Evolutionary conservation across 2,329 filamentous ascomycete species (phyloP).

Genomic region (Botrytis pseudocinerea): DNA sequence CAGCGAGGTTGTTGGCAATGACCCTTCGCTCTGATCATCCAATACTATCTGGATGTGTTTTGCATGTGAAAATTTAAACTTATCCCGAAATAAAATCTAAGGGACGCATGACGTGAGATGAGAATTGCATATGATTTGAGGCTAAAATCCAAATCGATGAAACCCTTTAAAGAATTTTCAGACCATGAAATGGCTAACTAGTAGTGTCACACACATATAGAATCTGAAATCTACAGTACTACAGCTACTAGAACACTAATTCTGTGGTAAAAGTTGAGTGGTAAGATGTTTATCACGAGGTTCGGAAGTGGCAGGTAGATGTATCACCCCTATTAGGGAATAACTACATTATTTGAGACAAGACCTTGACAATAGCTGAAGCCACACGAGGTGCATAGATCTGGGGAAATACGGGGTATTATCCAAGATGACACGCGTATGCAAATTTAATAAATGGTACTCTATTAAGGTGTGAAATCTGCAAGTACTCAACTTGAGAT

Average conservation of each 20-base stretch:
- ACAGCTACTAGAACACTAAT: neutral
- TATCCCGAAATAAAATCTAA: neutral
- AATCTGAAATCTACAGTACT: neutral
- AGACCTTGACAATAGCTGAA: neutral
- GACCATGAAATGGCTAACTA: neutral
- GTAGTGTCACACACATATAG: neutral
- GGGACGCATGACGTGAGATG: neutral
- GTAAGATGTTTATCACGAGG: neutral
- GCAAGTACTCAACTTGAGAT: neutral
- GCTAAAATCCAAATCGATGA: neutral
- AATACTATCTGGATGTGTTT: neutral
- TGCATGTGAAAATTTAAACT: neutral
- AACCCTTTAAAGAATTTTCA: neutral
- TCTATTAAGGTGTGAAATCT: neutral
- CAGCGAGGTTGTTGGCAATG: neutral
- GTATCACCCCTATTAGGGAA: neutral
- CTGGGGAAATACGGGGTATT: constrained; percentile 17
- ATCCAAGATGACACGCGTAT: constrained; percentile 2
- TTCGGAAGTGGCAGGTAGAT: neutral
- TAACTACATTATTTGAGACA: neutral
- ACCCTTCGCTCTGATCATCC: too few species aligned
- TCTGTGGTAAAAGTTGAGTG: neutral
- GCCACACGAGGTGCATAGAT: neutral
- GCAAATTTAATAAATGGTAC: neutral
- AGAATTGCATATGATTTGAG: neutral